Percentiles rank a stretch among this genome's conserved stretches.
Conservation (phyloP, 1,284 basidiomycete species). For the Exobasidium cylindrosporum region DNA sequence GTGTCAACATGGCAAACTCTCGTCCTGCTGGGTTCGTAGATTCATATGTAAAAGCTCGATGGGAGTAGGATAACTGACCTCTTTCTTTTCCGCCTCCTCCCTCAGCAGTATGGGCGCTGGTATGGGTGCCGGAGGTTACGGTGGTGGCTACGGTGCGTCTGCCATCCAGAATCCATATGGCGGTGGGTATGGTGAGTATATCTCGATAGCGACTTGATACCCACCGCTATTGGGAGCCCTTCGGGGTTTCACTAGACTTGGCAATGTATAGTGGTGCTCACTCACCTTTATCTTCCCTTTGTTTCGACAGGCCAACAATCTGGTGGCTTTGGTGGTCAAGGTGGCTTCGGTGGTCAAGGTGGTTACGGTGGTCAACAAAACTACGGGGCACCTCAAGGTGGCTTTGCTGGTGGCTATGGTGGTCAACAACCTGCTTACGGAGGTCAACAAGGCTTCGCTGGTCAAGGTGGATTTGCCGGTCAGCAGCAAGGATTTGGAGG, state of each 20-base stretch:
- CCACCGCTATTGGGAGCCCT: no score
- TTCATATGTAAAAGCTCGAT: neutral
- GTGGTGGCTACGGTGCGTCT: conserved; percentile 25
- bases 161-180: no score
- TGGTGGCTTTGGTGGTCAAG: conserved; percentile 27
- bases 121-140: conserved; percentile 50
- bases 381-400: conserved; percentile 18
- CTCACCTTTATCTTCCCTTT: conserved; percentile 12
- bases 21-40: conserved; percentile 61
- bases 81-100: conserved; percentile 4
- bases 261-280: conserved; percentile 2
- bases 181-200: no score
- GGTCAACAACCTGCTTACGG: conserved; percentile 17
- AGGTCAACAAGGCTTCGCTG: conserved; percentile 27
- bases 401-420: conserved; percentile 17
- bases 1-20: conserved; percentile 89
- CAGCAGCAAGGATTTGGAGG: conserved; percentile 41
- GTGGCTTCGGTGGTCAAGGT: conserved; percentile 46
- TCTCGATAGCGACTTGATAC: no score
- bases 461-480: conserved; percentile 35
- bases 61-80: neutral
- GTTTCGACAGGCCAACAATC: conserved; percentile 28
- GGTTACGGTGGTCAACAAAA: conserved; percentile 15
- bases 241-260: no score
- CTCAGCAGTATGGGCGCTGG: conserved; percentile 41